Evolutionary conservation across 768 basidiomycete genomes (phyloP).

Genomic region (Pisolithus microcarpus): DNA sequence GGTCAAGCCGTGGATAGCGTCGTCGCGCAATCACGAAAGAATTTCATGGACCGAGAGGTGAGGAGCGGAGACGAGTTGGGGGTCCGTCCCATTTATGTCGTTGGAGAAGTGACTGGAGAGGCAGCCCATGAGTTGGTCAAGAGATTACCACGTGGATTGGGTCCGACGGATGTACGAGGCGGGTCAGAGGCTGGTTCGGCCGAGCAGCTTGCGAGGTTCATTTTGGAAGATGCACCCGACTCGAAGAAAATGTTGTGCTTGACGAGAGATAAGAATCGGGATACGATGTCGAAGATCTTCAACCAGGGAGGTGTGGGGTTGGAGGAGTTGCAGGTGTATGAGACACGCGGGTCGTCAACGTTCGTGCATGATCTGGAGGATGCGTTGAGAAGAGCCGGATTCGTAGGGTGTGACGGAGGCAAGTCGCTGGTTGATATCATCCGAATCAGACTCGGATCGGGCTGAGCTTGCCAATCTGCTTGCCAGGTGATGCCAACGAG

Average conservation of each 20-base stretch:
- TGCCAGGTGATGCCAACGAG: background rate
- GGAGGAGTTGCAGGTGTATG: slow-evolving; percentile 58
- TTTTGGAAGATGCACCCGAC: slow-evolving; percentile 1
- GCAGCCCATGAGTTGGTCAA: slow-evolving; percentile 32
- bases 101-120: slow-evolving; percentile 58
- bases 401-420: slow-evolving; percentile 10
- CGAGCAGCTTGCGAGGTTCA: too few relatives aligned
- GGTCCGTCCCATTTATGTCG: slow-evolving; percentile 61
- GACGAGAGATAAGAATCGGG: slow-evolving; percentile 82
- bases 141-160: slow-evolving; percentile 30
- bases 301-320: slow-evolving; percentile 37
- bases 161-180: slow-evolving; percentile 35
- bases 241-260: slow-evolving; percentile 52
- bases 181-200: too few relatives aligned
- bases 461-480: too few relatives aligned
- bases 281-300: slow-evolving; percentile 52
- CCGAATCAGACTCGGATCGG: too few relatives aligned
- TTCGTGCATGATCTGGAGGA: slow-evolving; percentile 40
- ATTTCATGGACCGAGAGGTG: background rate
- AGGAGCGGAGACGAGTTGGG: slow-evolving; percentile 38
- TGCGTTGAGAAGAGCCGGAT: slow-evolving; percentile 18
- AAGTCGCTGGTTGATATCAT: too few relatives aligned
- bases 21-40: slow-evolving; percentile 4
- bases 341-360: slow-evolving; percentile 49
- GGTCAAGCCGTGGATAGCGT: slow-evolving; percentile 29